Evolutionary conservation across 1,139 yeast genomes (phyloP).

Genomic region (Hansenula lynferdii): DNA sequence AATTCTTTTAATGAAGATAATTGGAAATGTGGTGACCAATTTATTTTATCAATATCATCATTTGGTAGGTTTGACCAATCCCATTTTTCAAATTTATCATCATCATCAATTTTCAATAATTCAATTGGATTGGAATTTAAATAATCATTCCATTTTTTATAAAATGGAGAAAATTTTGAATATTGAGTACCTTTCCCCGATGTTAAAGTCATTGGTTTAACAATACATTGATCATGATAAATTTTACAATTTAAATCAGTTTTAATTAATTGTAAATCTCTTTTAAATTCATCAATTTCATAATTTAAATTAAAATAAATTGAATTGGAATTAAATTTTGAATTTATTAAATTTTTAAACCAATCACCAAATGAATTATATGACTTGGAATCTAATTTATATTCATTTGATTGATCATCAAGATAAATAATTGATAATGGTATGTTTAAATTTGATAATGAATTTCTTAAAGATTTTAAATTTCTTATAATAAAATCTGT

Average conservation of each 20-base stretch:
- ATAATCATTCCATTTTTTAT: conserved; percentile 38
- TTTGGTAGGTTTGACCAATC: conserved; percentile 5
- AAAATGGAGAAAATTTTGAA: conserved; percentile 52
- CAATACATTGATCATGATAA: conserved; percentile 44
- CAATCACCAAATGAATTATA: conserved; percentile 20
- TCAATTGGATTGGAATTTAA: conserved; percentile 19
- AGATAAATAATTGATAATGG: conserved; percentile 35
- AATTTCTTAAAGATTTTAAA: conserved; percentile 27
- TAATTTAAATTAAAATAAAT: conserved; percentile 42
- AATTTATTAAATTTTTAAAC: conserved; percentile 20
- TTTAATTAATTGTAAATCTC: conserved; percentile 25
- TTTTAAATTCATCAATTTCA: conserved; percentile 47
- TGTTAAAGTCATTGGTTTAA: conserved; percentile 38
- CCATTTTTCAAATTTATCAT: conserved; percentile 8
- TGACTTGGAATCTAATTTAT: conserved; percentile 15
- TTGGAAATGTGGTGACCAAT: conserved; percentile 8
- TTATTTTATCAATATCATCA: conserved; percentile 3
- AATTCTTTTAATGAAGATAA: conserved; percentile 5
- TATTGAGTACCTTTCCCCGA: conserved; percentile 43
- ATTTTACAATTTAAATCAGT: conserved; percentile 24
- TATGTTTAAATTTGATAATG: conserved; percentile 31
- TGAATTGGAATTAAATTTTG: conserved; percentile 26
- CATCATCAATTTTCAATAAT: conserved; percentile 2
- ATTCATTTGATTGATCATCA: conserved; percentile 24
- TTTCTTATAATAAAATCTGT: conserved; percentile 33